phyloP scores from a whole-genome alignment of 2,329 filamentous ascomycete species.

The Cladosporium oxysporum region DNA sequence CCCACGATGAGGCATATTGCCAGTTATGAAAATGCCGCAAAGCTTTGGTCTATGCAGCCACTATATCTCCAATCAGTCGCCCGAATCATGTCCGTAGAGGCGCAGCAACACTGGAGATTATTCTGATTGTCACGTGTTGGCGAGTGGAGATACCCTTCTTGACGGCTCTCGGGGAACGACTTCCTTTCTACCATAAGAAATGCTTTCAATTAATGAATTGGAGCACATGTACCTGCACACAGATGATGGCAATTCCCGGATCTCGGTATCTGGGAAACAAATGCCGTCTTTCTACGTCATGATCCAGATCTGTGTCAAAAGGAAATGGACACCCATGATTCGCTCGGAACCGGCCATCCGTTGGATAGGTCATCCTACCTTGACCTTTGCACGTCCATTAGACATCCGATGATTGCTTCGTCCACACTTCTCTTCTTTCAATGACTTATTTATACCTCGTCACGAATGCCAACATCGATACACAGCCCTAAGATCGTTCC shows the following conservation, averaged over 20 bases:
- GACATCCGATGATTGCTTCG: background rate
- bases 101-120: background rate
- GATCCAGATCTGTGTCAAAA: background rate
- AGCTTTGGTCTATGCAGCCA: background rate
- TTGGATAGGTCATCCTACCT: background rate
- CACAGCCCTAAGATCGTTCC: slow-evolving; percentile 9
- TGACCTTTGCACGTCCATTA: background rate
- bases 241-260: background rate
- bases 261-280: slow-evolving; percentile 1
- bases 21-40: background rate
- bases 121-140: background rate
- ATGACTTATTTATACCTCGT: background rate
- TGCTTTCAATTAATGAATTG: background rate
- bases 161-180: background rate
- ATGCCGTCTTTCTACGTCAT: slow-evolving; percentile 5
- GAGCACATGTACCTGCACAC: background rate
- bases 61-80: background rate
- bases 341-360: background rate
- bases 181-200: background rate
- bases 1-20: background rate
- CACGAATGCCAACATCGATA: background rate
- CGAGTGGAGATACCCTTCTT: background rate
- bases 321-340: background rate
- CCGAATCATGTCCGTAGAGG: background rate
- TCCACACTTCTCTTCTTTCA: background rate